These are phyloP conservation scores for Dryadomyces sulphureus DNA, from an alignment of 2,329 filamentous ascomycete species.

Conservation along the genomic window DNA sequence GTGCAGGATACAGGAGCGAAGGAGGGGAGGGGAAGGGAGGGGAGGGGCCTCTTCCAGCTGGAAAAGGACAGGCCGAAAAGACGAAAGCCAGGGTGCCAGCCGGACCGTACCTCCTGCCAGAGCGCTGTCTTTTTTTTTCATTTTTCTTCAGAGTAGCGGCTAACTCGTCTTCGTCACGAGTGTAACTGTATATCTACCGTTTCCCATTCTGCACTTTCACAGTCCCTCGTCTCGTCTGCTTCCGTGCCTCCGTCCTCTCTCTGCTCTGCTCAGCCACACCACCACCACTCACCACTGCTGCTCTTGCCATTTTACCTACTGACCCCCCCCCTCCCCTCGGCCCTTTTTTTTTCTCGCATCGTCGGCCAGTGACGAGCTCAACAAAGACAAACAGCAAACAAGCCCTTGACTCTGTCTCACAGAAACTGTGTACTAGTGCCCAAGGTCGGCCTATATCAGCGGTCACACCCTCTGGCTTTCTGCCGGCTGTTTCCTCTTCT, in stretches of 20 bases:
- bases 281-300: not conserved
- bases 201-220: not conserved
- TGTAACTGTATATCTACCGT: constrained; percentile 1
- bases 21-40: not conserved
- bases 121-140: not conserved
- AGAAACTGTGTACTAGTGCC: not conserved
- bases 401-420: not conserved
- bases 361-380: not conserved
- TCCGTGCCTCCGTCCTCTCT: not conserved
- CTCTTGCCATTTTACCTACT: not conserved
- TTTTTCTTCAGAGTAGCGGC: not conserved
- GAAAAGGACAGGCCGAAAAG: not conserved
- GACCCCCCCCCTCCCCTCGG: not conserved
- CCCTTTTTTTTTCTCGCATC: not conserved
- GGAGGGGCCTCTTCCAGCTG: too few relatives aligned
- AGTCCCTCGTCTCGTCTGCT: not conserved
- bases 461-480: not conserved
- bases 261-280: not conserved
- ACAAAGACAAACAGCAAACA: not conserved
- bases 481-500: not conserved
- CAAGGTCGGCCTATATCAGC: not conserved
- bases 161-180: not conserved
- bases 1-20: not conserved
- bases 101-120: not conserved
- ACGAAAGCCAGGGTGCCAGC: not conserved